These are phyloP conservation scores for Rhodotorula sp. DNA, from an alignment of 1,284 basidiomycete genomes.

Conservation along the genomic window DNA sequence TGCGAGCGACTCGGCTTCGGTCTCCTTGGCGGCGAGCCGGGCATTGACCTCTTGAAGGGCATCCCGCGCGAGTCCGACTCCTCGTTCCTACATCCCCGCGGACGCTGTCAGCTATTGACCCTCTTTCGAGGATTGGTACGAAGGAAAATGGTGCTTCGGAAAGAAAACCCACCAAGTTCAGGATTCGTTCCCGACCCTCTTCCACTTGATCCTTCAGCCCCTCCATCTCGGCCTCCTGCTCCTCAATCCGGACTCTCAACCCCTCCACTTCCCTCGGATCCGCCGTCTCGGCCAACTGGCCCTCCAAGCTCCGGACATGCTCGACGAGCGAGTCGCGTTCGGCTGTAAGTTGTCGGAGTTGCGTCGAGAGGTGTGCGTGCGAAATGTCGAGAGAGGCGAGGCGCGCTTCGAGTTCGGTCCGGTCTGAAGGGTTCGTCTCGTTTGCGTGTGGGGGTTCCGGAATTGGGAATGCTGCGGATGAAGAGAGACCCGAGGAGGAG, in stretches of 20 bases:
- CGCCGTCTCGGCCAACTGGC: conserved; percentile 6
- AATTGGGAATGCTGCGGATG: too few species aligned
- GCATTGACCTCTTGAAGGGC: conserved; percentile 21
- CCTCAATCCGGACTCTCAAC: background rate
- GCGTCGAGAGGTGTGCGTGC: conserved; percentile 5
- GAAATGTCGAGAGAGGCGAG: background rate
- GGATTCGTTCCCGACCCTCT: conserved; percentile 10
- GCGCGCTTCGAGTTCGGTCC: background rate
- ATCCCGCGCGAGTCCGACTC: conserved; percentile 24
- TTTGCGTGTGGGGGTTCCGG: too few species aligned
- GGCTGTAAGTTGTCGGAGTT: conserved; percentile 25
- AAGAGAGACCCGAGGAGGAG: too few species aligned
- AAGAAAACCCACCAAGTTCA: conserved; percentile 16
- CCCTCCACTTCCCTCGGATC: conserved; percentile 10
- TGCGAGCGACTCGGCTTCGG: background rate
- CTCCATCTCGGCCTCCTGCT: conserved; percentile 15
- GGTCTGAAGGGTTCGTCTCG: background rate
- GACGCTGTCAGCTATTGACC: too few species aligned
- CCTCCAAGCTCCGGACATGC: conserved; percentile 29
- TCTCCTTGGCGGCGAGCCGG: conserved; percentile 5
- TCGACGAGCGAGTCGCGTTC: conserved; percentile 25
- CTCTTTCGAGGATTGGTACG: too few species aligned
- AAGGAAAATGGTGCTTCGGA: too few species aligned
- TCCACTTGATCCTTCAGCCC: conserved; percentile 24
- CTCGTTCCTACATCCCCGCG: conserved; percentile 22